A percentile compares a stretch with the other conserved stretches of the same genome.
Evolutionary conservation across 2,329 filamentous ascomycete genomes (phyloP).

Genomic region (Thelonectria rubi): DNA sequence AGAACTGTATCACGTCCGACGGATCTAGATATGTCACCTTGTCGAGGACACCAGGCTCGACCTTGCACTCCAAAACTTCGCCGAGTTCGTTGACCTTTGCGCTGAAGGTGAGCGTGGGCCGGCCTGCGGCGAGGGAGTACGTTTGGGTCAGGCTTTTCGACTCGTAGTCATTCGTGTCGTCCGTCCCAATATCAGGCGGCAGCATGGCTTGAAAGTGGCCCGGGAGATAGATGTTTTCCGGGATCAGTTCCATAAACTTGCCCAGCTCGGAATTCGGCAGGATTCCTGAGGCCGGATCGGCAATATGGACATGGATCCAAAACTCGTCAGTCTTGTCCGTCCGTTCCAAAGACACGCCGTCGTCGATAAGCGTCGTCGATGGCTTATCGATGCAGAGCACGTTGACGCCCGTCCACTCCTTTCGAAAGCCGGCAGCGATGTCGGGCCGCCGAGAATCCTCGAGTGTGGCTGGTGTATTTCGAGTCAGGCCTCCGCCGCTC

Average conservation of each 20-base stretch:
- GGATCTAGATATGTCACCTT: conserved; percentile 68
- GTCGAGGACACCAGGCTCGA: conserved; percentile 62
- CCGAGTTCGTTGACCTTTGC: conserved; percentile 64
- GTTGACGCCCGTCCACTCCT: conserved; percentile 64
- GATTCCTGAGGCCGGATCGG: conserved; percentile 80
- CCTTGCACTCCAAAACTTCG: conserved; percentile 61
- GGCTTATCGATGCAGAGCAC: conserved; percentile 79
- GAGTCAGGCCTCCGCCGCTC: conserved; percentile 54
- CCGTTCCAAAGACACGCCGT: conserved; percentile 76
- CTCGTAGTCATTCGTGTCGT: conserved; percentile 43
- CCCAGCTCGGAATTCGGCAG: conserved; percentile 65
- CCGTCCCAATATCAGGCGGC: conserved; percentile 48
- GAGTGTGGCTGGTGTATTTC: conserved; percentile 45
- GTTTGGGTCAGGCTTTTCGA: conserved; percentile 54
- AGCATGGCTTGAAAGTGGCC: conserved; percentile 69
- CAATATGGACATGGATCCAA: conserved; percentile 83
- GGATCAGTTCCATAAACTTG: conserved; percentile 68
- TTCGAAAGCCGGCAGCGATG: conserved; percentile 59
- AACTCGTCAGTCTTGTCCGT: conserved; percentile 62
- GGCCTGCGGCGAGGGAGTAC: conserved; percentile 63
- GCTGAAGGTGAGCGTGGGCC: conserved; percentile 70
- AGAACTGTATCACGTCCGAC: conserved; percentile 56
- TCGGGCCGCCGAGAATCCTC: conserved; percentile 53
- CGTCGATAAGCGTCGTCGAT: conserved; percentile 76
- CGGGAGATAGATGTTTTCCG: conserved; percentile 67